Percentiles rank a stretch among this genome's conserved stretches.
Conservation (phyloP, 768 basidiomycete genomes). For the Lactarius evosmus region DNA sequence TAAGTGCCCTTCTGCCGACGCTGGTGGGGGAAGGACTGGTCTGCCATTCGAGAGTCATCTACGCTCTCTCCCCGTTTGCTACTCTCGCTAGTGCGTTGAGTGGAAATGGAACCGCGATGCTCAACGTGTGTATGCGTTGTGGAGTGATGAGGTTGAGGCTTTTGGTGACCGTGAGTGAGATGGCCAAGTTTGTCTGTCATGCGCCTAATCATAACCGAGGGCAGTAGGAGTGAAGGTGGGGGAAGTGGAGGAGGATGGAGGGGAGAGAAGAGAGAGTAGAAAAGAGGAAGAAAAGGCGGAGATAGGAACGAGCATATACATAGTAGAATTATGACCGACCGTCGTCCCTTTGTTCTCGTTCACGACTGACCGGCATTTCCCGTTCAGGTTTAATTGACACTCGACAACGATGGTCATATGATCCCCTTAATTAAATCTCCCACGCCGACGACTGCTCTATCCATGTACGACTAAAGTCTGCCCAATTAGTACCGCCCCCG, state of each 20-base stretch:
- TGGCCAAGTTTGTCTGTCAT: slow-evolving; percentile 37
- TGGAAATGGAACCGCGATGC: slow-evolving; percentile 66
- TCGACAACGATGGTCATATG: slow-evolving; percentile 5
- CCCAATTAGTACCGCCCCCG: slow-evolving; percentile 67
- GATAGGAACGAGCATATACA: slow-evolving; percentile 5
- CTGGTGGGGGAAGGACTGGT: slow-evolving; percentile 34
- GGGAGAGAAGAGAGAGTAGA: background rate
- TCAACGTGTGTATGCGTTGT: slow-evolving; percentile 34
- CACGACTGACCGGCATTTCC: slow-evolving; percentile 13
- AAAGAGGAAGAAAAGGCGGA: slow-evolving; percentile 5
- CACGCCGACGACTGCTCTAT: background rate
- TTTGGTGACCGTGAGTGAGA: slow-evolving; percentile 29
- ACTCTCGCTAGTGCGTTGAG: slow-evolving; percentile 57
- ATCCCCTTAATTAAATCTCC: background rate
- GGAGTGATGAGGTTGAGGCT: slow-evolving; percentile 20
- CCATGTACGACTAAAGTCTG: slow-evolving; percentile 50
- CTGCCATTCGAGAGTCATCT: slow-evolving; percentile 26
- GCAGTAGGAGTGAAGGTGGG: background rate
- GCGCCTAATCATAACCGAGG: slow-evolving; percentile 33
- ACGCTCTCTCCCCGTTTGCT: slow-evolving; percentile 42
- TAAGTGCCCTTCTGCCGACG: slow-evolving; percentile 63
- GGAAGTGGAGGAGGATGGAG: background rate
- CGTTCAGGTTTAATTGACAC: slow-evolving; percentile 23
- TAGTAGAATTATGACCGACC: background rate
- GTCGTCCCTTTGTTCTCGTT: slow-evolving; percentile 2